Evolutionary conservation across 2,329 filamentous ascomycete species (phyloP), one percentile per base, ranked within the genome.

Genomic region (Stachybotrys chlorohalonatus): DNA sequence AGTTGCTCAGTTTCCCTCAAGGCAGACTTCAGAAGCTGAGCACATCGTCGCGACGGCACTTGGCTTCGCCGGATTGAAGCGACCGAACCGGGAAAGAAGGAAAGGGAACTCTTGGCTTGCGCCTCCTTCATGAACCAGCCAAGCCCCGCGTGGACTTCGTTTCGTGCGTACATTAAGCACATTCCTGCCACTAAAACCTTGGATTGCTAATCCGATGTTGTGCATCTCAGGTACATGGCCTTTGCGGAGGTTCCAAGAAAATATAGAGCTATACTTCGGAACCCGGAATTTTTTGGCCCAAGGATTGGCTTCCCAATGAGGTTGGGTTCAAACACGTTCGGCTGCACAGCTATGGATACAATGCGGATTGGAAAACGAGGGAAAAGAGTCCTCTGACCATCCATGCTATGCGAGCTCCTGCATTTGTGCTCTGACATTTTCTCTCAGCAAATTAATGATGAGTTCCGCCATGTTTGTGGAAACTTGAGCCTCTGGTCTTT

Each of bases 211-310:
- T 24, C 24, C 4, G 24, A 24, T 24, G 24, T 24, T 24, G 4
- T 4, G 24, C 24, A 4, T 24, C 24, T 24, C n/a, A 45, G 39
- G 39, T 75, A 7, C 72, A 75, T 58, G 71, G 71, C 5, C 63
- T 74, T 5, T 68, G 70, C 3, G 72, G 73, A 6, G 61, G 63
- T 31, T 70, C 71, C 6, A 60, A 64, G 5, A 68, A 69, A 54
- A 74, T 72, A 55, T 75, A 73, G 71, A 63, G 61, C 36, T 68
- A 68, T 51, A 47, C 56, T 13, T 58, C 54, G 1, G 48, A 47
- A 2, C 53, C 66, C n/a, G 52, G 52, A 13, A 51, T 54, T 8
- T 75, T 66, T 56, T 75, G 72, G 73, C 73, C 73, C 1, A 53
- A 61, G 47, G 60, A 66, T 52, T 74, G 67, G 67, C 66, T 75